phyloP scores from a whole-genome alignment of 108 stramenopile species.

The Cyclotella kingstonii region DNA sequence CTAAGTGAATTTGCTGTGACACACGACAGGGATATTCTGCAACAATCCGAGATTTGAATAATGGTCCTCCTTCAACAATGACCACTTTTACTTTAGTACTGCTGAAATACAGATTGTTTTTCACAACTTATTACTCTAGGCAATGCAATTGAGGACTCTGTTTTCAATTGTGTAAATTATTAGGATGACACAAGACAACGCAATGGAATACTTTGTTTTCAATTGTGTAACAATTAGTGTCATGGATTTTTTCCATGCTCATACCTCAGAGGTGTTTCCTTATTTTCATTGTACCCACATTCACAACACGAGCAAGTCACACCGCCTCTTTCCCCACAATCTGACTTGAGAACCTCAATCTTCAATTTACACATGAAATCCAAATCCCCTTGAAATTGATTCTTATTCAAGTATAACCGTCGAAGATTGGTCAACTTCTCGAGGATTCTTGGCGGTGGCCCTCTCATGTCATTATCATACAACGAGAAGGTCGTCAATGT shows the following conservation, averaged over 20 bases:
- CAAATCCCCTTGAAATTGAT: constrained; percentile 30
- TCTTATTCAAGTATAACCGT: constrained; percentile 36
- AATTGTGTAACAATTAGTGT: not conserved
- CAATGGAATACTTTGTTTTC: too few species aligned
- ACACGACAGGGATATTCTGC: too few species aligned
- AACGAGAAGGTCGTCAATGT: constrained; percentile 28
- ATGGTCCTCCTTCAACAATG: too few species aligned
- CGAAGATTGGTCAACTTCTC: constrained; percentile 12
- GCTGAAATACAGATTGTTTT: too few species aligned
- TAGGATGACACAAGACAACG: too few species aligned
- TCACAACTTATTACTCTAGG: too few species aligned
- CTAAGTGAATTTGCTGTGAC: too few species aligned
- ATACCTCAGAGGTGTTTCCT: constrained; percentile 8
- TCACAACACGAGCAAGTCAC: constrained; percentile 32
- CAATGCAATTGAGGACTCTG: too few species aligned
- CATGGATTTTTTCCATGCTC: constrained; percentile 10
- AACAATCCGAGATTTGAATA: too few species aligned
- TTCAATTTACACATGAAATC: constrained; percentile 24
- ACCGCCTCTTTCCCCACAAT: constrained; percentile 35
- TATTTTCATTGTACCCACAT: constrained; percentile 29
- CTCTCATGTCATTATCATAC: constrained; percentile 38
- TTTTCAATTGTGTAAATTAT: too few species aligned
- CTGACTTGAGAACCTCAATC: constrained; percentile 28
- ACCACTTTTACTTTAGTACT: too few species aligned
- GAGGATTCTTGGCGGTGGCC: constrained; percentile 28